These are phyloP conservation scores for Daldinia bambusicola DNA, from an alignment of 495 filamentous ascomycete species.

Conservation along the genomic window DNA sequence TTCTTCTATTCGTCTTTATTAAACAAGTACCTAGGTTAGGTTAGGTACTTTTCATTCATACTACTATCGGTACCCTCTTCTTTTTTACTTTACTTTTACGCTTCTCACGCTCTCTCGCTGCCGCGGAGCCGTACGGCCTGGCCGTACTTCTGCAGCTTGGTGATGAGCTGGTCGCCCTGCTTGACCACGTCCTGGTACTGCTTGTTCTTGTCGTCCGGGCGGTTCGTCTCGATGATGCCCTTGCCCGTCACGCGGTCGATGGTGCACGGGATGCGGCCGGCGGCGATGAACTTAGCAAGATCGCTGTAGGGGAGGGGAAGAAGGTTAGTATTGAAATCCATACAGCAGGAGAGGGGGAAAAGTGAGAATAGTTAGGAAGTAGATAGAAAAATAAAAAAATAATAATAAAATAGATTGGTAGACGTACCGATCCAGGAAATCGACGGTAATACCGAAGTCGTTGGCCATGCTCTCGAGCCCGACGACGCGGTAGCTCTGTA, in stretches of 20 bases:
- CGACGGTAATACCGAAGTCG: slow-evolving; percentile 94
- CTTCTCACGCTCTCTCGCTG: slow-evolving; percentile 78
- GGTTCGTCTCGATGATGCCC: slow-evolving; percentile 96
- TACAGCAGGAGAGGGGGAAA: not conserved
- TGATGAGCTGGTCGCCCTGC: slow-evolving; percentile 96
- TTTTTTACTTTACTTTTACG: not conserved
- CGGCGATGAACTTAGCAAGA: slow-evolving; percentile 95
- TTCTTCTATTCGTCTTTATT: slow-evolving; percentile 1
- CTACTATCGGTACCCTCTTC: not conserved
- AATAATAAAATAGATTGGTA: slow-evolving; percentile 1
- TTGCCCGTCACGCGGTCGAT: slow-evolving; percentile 91
- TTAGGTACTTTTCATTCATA: not conserved
- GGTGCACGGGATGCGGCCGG: slow-evolving; percentile 90
- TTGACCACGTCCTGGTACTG: slow-evolving; percentile 97
- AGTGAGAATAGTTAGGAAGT: not conserved
- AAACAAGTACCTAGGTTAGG: no score
- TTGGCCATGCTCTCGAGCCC: slow-evolving; percentile 93
- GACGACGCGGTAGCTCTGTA: slow-evolving; percentile 98
- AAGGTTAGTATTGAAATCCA: slow-evolving; percentile 1
- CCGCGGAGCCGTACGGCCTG: slow-evolving; percentile 94
- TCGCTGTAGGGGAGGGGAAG: slow-evolving; percentile 66
- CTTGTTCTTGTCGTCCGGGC: slow-evolving; percentile 98
- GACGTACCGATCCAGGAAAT: slow-evolving; percentile 89
- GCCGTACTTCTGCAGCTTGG: slow-evolving; percentile 98
- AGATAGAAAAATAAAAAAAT: not conserved